Conservation (phyloP, 768 basidiomycete species). For the Leucocoprinus sp. region DNA sequence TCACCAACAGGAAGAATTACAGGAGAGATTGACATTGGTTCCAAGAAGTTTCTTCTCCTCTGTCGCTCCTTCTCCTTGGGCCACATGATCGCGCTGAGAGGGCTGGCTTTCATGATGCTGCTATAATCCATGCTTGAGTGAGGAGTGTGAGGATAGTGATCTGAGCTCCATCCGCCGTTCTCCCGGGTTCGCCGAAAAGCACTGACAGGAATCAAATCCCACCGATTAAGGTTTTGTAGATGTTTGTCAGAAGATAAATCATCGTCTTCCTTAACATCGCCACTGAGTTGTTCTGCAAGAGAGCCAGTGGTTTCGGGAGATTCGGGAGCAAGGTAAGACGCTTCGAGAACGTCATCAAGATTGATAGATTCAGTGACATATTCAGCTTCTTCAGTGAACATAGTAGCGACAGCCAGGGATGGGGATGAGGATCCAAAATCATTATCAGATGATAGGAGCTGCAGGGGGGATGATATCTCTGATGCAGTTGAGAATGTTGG, state of each 20-base stretch:
- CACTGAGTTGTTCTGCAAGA: not conserved
- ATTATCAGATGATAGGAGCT: constrained; percentile 7
- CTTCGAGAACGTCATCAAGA: constrained; percentile 71
- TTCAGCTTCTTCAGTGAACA: constrained; percentile 26
- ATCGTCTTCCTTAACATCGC: constrained; percentile 19
- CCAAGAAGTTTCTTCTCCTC: constrained; percentile 19
- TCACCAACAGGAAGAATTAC: constrained; percentile 44
- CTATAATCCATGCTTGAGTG: constrained; percentile 33
- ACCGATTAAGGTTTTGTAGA: constrained; percentile 47
- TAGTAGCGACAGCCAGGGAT: constrained; percentile 8
- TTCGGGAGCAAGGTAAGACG: constrained; percentile 60
- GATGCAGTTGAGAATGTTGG: constrained; percentile 16
- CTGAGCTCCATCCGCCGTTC: constrained; percentile 28
- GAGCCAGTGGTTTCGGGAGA: constrained; percentile 17
- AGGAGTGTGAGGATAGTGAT: constrained; percentile 19
- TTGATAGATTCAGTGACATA: constrained; percentile 42
- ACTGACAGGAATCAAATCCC: constrained; percentile 68
- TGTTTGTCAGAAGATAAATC: constrained; percentile 28
- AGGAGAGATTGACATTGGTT: constrained; percentile 38
- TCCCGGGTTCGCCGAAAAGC: constrained; percentile 61
- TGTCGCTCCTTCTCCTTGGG: constrained; percentile 26
- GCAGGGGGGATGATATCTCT: constrained; percentile 7
- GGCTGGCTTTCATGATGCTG: constrained; percentile 46
- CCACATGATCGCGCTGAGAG: constrained; percentile 52
- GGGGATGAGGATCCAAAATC: constrained; percentile 9